These are phyloP conservation scores for Sordariomycetes sp. DNA, from an alignment of 2,329 filamentous ascomycete species.

Conservation along the genomic window DNA sequence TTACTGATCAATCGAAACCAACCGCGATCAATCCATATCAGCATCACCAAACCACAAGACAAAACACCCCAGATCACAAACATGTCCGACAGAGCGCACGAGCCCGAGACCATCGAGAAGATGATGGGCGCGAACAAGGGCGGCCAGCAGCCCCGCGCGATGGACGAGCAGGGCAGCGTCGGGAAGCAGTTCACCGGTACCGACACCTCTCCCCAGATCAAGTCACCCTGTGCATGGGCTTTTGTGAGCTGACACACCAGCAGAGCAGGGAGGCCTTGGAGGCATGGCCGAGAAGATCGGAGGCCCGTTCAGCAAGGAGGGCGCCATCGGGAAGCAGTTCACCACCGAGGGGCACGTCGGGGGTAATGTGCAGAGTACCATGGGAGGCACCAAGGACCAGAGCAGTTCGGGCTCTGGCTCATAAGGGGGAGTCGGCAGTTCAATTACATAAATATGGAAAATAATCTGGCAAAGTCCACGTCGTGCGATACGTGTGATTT, in stretches of 20 bases:
- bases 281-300: constrained; percentile 35
- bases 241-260: not conserved
- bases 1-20: not conserved
- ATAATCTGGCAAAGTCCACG: too few species aligned
- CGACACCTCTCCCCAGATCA: not conserved
- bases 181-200: constrained; percentile 42
- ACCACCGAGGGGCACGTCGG: constrained; percentile 37
- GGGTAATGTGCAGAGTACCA: constrained; percentile 31
- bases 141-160: constrained; percentile 18
- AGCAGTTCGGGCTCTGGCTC: not conserved
- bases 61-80: not conserved
- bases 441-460: not conserved
- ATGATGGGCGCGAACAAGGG: not conserved
- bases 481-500: too few species aligned
- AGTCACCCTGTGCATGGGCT: not conserved
- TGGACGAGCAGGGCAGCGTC: constrained; percentile 35
- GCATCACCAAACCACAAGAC: not conserved
- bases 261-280: constrained; percentile 33
- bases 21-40: not conserved
- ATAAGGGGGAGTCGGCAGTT: not conserved
- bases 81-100: not conserved
- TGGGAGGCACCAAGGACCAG: constrained; percentile 24
- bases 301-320: constrained; percentile 34
- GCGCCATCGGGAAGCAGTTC: constrained; percentile 40
- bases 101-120: not conserved